phyloP scores from a whole-genome alignment of 2,329 filamentous ascomycete species.

The Aspergillus pseudoviridinutans region DNA sequence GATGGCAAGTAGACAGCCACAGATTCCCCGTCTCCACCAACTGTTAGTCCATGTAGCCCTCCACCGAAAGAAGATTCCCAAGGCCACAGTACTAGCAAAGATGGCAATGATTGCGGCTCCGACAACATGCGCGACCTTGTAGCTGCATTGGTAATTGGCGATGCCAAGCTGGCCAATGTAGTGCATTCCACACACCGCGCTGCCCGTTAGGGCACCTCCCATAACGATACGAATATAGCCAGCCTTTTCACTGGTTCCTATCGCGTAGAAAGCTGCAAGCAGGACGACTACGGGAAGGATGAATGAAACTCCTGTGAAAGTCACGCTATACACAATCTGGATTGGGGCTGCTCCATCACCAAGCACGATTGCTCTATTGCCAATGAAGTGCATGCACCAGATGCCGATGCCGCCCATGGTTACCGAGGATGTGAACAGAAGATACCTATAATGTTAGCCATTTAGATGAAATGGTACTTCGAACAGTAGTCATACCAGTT shows the following conservation, averaged over 20 bases:
- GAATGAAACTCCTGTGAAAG: constrained; percentile 72
- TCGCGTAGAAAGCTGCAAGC: constrained; percentile 65
- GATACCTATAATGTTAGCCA: constrained; percentile 45
- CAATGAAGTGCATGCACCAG: constrained; percentile 81
- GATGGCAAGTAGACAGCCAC: constrained; percentile 63
- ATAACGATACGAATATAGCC: constrained; percentile 56
- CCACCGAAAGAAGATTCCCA: constrained; percentile 74
- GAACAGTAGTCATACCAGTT: constrained; percentile 56
- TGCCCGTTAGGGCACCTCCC: constrained; percentile 67
- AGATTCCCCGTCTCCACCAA: constrained; percentile 69
- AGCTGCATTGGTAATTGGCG: constrained; percentile 67
- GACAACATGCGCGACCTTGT: constrained; percentile 57
- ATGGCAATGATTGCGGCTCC: constrained; percentile 70
- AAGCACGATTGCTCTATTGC: constrained; percentile 73
- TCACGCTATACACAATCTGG: constrained; percentile 69
- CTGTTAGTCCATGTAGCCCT: constrained; percentile 71
- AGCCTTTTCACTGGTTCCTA: constrained; percentile 58
- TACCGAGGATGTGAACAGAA: constrained; percentile 61
- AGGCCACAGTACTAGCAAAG: constrained; percentile 63
- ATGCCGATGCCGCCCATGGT: constrained; percentile 72
- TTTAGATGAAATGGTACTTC: neutral
- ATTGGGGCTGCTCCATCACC: constrained; percentile 58
- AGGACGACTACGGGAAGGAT: constrained; percentile 75
- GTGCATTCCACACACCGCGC: constrained; percentile 79
- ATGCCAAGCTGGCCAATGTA: constrained; percentile 84